Evolutionary conservation across 2,329 filamentous ascomycete genomes (phyloP).

Genomic region (Sarocladium strictum): DNA sequence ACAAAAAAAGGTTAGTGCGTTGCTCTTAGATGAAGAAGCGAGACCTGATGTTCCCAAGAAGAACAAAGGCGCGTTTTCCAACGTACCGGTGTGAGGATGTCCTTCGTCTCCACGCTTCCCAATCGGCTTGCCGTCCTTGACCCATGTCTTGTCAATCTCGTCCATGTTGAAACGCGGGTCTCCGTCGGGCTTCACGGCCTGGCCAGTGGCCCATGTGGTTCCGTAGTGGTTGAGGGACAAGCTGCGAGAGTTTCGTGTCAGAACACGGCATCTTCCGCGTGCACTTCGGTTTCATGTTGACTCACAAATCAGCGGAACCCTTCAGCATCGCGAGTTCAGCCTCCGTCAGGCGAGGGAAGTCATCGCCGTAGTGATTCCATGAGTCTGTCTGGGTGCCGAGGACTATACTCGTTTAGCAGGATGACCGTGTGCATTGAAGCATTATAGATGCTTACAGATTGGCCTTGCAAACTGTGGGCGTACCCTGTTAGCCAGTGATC

Average conservation of each 20-base stretch:
- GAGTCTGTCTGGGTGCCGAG: not conserved
- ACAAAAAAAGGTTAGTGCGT: too few species aligned
- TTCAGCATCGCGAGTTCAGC: not conserved
- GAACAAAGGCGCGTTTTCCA: not conserved
- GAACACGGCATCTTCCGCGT: too few species aligned
- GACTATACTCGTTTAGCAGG: not conserved
- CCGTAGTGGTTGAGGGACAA: too few species aligned
- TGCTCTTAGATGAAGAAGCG: too few species aligned
- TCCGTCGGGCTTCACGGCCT: not conserved
- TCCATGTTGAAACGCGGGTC: not conserved
- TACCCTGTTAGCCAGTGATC: not conserved
- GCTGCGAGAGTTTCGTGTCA: too few species aligned
- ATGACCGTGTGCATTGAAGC: not conserved
- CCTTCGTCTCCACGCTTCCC: not conserved
- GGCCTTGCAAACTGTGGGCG: not conserved
- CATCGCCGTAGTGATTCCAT: not conserved
- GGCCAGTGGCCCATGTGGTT: not conserved
- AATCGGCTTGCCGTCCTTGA: not conserved
- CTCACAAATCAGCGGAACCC: not conserved
- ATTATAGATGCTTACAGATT: not conserved
- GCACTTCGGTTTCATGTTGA: too few species aligned
- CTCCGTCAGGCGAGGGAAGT: not conserved
- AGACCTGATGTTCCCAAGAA: too few species aligned
- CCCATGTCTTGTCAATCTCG: not conserved
- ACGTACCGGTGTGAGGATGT: not conserved